Percentiles rank a stretch among this genome's conserved stretches.
Evolutionary conservation across 2,329 filamentous ascomycete species (phyloP).

Genomic region (Fusarium fujikuroi): DNA sequence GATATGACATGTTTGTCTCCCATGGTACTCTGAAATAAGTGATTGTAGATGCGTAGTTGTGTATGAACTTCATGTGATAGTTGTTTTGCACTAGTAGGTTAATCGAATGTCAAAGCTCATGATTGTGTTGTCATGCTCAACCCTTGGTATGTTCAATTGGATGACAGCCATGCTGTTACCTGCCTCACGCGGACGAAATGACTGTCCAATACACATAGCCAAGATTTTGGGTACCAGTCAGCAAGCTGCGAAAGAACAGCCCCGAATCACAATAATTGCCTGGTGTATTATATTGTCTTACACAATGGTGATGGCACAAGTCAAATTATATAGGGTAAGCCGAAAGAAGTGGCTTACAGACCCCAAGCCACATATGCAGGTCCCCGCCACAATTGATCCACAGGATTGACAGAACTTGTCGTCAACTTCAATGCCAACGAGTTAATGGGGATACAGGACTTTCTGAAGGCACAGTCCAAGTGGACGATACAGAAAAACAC

Average conservation of each 20-base stretch:
- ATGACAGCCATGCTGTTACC: not conserved
- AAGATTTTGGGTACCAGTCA: not conserved
- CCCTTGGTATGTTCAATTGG: not conserved
- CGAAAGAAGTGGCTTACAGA: conserved; percentile 21
- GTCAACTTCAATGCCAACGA: conserved; percentile 34
- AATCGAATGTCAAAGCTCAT: conserved; percentile 12
- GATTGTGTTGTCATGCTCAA: conserved; percentile 1
- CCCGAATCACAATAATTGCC: not conserved
- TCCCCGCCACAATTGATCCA: conserved; percentile 40
- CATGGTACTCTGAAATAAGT: conserved; percentile 13
- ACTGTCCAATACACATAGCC: not conserved
- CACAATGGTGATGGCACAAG: not conserved
- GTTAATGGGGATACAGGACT: conserved; percentile 21
- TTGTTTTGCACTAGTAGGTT: not conserved
- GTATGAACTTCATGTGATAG: conserved; percentile 1
- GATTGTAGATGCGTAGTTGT: not conserved
- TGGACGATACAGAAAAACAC: conserved; percentile 10
- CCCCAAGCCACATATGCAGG: conserved; percentile 26
- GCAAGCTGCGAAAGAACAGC: not conserved
- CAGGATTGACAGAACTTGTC: conserved; percentile 42
- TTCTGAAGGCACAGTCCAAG: conserved; percentile 26
- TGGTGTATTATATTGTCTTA: not conserved
- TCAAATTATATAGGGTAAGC: conserved; percentile 2
- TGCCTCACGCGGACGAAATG: not conserved
- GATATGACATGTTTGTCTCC: conserved; percentile 23